A percentile compares a stretch with the other conserved stretches of the same genome.
phyloP scores from a whole-genome alignment of 1,284 basidiomycete species.

The Cutaneotrichosporon sp. region DNA sequence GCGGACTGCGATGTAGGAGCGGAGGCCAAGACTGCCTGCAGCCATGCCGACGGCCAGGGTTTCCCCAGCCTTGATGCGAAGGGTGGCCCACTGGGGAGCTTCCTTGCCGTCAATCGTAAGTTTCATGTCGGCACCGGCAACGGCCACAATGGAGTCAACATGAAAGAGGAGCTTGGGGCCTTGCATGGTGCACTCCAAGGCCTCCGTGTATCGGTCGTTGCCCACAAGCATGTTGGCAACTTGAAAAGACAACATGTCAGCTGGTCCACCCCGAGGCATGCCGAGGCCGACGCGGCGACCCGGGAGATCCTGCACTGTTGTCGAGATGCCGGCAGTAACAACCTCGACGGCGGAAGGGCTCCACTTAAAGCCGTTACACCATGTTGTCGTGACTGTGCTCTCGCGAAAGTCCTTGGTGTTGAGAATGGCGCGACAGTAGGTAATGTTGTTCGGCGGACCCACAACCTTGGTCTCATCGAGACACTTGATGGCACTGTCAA shows the following conservation, averaged over 20 bases:
- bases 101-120: constrained; percentile 51
- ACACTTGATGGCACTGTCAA: constrained; percentile 25
- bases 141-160: constrained; percentile 53
- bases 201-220: constrained; percentile 56
- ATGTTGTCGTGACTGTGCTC: constrained; percentile 57
- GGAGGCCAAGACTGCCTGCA: constrained; percentile 51
- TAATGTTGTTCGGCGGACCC: constrained; percentile 57
- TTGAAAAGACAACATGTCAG: constrained; percentile 59
- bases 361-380: constrained; percentile 47
- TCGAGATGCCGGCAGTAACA: constrained; percentile 56
- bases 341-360: constrained; percentile 54
- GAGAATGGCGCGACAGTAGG: constrained; percentile 53
- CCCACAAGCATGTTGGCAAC: constrained; percentile 60
- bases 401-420: constrained; percentile 48
- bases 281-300: constrained; percentile 58
- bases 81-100: constrained; percentile 53
- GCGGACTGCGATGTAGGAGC: constrained; percentile 56
- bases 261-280: constrained; percentile 61
- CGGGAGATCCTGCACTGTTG: constrained; percentile 62
- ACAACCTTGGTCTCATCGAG: constrained; percentile 49
- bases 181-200: constrained; percentile 54
- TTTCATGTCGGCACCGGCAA: constrained; percentile 55
- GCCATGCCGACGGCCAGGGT: constrained; percentile 50
- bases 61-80: constrained; percentile 52
- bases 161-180: constrained; percentile 53